Conservation (phyloP, 305 asterid species). For the Ilex paraguariensis region DNA sequence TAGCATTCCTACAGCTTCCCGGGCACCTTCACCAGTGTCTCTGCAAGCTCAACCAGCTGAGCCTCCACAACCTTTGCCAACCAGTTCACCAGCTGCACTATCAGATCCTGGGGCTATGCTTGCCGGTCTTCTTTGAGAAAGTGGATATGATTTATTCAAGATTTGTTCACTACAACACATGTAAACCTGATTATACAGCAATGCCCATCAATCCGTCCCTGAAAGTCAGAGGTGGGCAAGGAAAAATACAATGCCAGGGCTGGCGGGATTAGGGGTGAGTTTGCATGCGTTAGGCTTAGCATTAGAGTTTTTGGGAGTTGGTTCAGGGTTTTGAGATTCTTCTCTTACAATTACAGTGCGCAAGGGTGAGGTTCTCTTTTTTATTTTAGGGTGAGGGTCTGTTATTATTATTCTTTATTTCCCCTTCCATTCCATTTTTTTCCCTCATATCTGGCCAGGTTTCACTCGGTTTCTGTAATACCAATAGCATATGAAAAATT, state of each 20-base stretch:
- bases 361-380: conserved; percentile 29
- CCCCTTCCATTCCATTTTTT: conserved; percentile 1
- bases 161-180: conserved; percentile 15
- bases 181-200: conserved; percentile 50
- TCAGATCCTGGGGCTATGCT: conserved; percentile 91
- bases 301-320: conserved; percentile 26
- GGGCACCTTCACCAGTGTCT: conserved; percentile 35
- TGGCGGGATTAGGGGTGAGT: conserved; percentile 48
- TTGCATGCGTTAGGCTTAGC: conserved; percentile 31
- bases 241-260: conserved; percentile 51
- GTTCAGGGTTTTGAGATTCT: conserved; percentile 55
- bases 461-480: conserved; percentile 39
- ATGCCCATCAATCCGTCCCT: conserved; percentile 17
- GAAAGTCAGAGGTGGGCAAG: conserved; percentile 19
- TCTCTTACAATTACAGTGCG: conserved; percentile 52
- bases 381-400: conserved; percentile 22
- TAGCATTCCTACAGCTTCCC: conserved; percentile 55
- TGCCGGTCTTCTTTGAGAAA: conserved; percentile 78
- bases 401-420: conserved; percentile 20
- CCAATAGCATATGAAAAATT: conserved; percentile 18
- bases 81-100: conserved; percentile 44
- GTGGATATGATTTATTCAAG: conserved; percentile 9
- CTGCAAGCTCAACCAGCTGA: conserved; percentile 37
- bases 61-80: conserved; percentile 15
- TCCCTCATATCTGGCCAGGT: conserved; percentile 25